Base-by-base conservation (phyloP, 148 eudicot genomes). In the Limonium bicolor region DNA sequence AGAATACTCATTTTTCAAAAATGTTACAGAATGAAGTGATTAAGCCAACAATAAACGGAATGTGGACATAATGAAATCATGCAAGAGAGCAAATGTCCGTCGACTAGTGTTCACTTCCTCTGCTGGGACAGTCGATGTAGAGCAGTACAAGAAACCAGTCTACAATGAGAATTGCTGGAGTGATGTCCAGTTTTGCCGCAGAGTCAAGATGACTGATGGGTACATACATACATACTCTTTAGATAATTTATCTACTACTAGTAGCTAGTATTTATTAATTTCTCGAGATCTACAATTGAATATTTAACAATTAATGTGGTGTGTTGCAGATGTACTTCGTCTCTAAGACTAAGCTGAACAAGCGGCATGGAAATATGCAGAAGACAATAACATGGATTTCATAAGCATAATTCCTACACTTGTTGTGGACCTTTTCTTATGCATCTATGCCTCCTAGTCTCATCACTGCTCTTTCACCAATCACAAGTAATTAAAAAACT, bases 191-290 rank as follows among this genome's bases (percentile, higher is more conserved):
- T 82, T 87, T 47, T 57, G 74, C 16, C 63, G 76, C 24, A 26
- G 74, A 7, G 63, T 52, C 13, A 88, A 83, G 53, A 88, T 88
- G 96, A 88, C 90, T 21, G 80, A 41, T 88, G 96, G 96, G 96
- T 88, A 44, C n/a, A n/a, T n/a, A n/a, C n/a, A n/a, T n/a, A n/a
- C n/a, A n/a, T n/a, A n/a, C n/a, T n/a, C n/a, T n/a, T n/a, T n/a
- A n/a, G n/a, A n/a, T n/a, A n/a, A n/a, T n/a, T n/a, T n/a, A n/a
- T n/a, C n/a, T n/a, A n/a, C n/a, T n/a, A n/a, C n/a, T n/a, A n/a
- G n/a, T n/a, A n/a, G n/a, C n/a, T n/a, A n/a, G n/a, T n/a, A n/a
- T n/a, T n/a, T n/a, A n/a, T n/a, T n/a, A n/a, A n/a, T n/a, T n/a
- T n/a, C n/a, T n/a, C n/a, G n/a, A n/a, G n/a, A n/a, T n/a, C n/a